phyloP scores from a whole-genome alignment of 2,329 filamentous ascomycete species.

The Fusarium buxicola region DNA sequence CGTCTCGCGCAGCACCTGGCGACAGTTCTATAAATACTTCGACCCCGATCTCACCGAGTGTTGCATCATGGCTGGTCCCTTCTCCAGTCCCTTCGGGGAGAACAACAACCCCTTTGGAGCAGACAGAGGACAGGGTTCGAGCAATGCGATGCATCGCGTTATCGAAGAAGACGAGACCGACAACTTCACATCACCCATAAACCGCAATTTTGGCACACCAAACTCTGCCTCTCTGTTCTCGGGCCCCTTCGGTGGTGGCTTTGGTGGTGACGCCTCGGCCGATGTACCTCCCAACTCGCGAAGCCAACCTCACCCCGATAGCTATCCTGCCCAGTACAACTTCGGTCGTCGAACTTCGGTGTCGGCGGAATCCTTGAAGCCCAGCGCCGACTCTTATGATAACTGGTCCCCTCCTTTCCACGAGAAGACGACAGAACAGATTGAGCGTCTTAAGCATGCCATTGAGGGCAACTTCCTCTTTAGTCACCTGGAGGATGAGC shows the following conservation, averaged over 20 bases:
- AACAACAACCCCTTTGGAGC: slow-evolving; percentile 56
- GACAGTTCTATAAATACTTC: slow-evolving; percentile 11
- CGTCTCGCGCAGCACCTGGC: slow-evolving; percentile 18
- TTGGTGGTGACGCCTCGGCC: slow-evolving; percentile 59
- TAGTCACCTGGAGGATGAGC: slow-evolving; percentile 93
- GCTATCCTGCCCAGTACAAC: slow-evolving; percentile 93
- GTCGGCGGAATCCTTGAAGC: slow-evolving; percentile 95
- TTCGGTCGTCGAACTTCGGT: slow-evolving; percentile 94
- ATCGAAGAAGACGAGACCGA: slow-evolving; percentile 89
- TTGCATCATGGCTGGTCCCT: slow-evolving; percentile 76
- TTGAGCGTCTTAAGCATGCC: slow-evolving; percentile 80
- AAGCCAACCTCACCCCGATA: slow-evolving; percentile 68
- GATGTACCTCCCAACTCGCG: slow-evolving; percentile 61
- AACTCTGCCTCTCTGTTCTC: slow-evolving; percentile 56
- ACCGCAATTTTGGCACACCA: slow-evolving; percentile 65
- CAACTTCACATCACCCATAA: slow-evolving; percentile 78
- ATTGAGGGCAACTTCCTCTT: slow-evolving; percentile 95
- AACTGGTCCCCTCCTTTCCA: slow-evolving; percentile 92
- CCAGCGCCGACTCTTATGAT: slow-evolving; percentile 82
- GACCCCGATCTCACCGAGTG: slow-evolving; percentile 4
- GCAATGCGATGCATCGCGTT: slow-evolving; percentile 62
- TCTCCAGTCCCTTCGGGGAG: slow-evolving; percentile 77
- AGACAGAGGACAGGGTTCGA: slow-evolving; percentile 36
- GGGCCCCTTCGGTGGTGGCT: slow-evolving; percentile 60
- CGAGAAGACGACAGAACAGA: slow-evolving; percentile 84